These are phyloP conservation scores for Histomonas meleagridis DNA, from an alignment of 208 protist genomes.

Conservation along the genomic window DNA sequence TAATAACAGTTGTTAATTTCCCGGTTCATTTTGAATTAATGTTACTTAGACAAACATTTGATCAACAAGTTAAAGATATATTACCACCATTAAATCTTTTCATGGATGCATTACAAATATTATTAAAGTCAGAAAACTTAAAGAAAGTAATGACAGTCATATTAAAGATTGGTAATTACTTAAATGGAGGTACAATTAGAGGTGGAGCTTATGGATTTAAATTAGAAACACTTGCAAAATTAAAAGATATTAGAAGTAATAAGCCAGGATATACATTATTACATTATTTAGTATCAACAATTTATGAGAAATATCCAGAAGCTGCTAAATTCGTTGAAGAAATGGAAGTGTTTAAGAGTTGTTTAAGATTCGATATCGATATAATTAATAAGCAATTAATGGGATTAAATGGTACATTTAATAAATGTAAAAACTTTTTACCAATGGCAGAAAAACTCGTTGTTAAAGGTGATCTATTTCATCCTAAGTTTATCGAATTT, in stretches of 20 bases:
- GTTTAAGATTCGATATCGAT: not conserved
- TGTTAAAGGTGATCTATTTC: not conserved
- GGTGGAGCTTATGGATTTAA: slow-evolving; percentile 29
- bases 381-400: not conserved
- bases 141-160: not conserved
- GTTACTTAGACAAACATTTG: not conserved
- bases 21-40: not conserved
- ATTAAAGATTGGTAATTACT: not conserved
- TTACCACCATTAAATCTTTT: not conserved
- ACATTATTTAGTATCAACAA: not conserved
- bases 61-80: not conserved
- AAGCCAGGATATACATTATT: not conserved
- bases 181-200: not conserved
- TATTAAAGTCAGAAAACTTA: not conserved
- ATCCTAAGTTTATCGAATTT: not conserved
- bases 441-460: not conserved
- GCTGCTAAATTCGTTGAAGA: not conserved
- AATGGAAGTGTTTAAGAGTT: not conserved
- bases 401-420: not conserved
- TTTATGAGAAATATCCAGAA: not conserved
- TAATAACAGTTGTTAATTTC: not conserved
- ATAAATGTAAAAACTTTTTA: no score
- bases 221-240: not conserved
- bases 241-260: not conserved
- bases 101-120: not conserved